phyloP scores from a whole-genome alignment of 176 grass and related monocot species.

The Lolium perenne region DNA sequence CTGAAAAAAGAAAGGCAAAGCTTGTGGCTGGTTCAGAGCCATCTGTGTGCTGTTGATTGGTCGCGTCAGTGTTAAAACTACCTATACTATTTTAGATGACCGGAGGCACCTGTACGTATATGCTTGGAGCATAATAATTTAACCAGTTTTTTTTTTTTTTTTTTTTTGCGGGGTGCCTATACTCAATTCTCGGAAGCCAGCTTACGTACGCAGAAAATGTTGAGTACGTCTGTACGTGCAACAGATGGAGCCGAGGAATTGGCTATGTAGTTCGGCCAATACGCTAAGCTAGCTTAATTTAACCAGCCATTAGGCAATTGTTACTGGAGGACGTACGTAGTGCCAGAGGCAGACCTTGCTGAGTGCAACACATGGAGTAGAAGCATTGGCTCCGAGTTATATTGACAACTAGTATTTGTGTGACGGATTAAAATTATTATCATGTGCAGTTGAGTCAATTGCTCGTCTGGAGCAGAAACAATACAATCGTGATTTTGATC shows the following conservation, averaged over 20 bases:
- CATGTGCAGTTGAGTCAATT: no score
- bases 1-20: not conserved
- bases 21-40: not conserved
- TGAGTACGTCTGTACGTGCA: not conserved
- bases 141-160: slow-evolving; percentile 20
- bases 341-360: not conserved
- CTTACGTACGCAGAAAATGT: slow-evolving; percentile 11
- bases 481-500: no score
- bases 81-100: no score
- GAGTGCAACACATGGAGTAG: not conserved
- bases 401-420: no score
- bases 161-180: no score
- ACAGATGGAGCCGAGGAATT: not conserved
- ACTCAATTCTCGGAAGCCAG: not conserved
- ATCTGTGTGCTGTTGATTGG: slow-evolving; percentile 7
- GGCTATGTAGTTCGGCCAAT: not conserved
- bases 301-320: not conserved
- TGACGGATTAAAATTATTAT: no score
- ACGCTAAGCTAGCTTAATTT: not conserved
- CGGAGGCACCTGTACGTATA: no score
- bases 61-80: not conserved
- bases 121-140: not conserved
- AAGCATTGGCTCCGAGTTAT: no score
- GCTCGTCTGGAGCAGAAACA: no score
- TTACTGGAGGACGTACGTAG: no score